Base-by-base conservation (phyloP, 1,284 basidiomycete genomes). In the Rhizoctonia solani region DNA sequence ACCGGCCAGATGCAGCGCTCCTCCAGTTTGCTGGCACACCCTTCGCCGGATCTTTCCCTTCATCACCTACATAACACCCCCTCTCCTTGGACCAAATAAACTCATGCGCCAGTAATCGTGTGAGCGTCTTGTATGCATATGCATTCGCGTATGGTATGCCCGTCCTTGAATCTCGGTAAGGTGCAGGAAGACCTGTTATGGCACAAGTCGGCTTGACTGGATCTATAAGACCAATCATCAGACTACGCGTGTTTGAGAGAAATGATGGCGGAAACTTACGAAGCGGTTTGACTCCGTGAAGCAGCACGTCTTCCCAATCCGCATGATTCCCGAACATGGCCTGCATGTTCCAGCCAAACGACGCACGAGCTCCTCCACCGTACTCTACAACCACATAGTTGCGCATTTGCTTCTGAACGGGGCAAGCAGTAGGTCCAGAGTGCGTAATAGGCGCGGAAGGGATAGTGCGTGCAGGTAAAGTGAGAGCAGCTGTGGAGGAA, bases 71-170 rank as follows among this genome's bases (percentile, higher is more conserved):
- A 56, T 72, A 74, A 16, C 69, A 68, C 19, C 59, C 65, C 32
- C 68, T 47, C 29, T 66, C 67, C 21, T 71, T 67, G 16, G 70
- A 69, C 89, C 90, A 91, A 2, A 83, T 77, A 73, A 84, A 89
- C 68, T 85, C 82, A 72, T 90, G 87, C 13, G 79, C 76, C 23
- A 92, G 73, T 2, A 92, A 71, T 47, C 77, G 77, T 3, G 83
- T 85, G 41, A 93, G 77, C 1, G 81, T 81, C 37, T 81, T 74
- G 74, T 85, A 95, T 11, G 89, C 90, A n/a, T 78, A 76, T 3
- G 82, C 74, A 70, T 87, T 83, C 1, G 90, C 89, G 74, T 85
- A 95, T 0, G 92, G 89, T 1, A 90, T 86, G 8, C 87, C 86
- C 0, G 88, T 88, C 41, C 85, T 80, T 2, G 92, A 90, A 74